Evolutionary conservation across 768 basidiomycete genomes (phyloP), one percentile per base, ranked within the genome.

Genomic region (Hortiboletus flavorubellus): DNA sequence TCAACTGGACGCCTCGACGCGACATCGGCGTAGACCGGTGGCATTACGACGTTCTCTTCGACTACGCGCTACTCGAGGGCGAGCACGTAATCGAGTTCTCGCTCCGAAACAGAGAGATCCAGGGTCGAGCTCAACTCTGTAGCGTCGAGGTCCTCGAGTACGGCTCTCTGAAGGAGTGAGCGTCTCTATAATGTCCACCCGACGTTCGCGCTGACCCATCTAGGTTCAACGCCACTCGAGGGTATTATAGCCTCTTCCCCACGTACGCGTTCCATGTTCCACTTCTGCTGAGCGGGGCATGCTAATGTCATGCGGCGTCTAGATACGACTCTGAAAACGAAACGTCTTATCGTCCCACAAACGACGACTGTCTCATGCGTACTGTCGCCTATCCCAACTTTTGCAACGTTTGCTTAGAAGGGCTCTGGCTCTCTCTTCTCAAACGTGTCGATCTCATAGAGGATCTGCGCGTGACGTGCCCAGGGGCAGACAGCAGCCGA

Each of bases 351-450:
- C 80, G 90, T n/a, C 90, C 90, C 4, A 91, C 89, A 3, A 89
- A 90, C 59, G 84, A 89, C 56, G 86, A 84, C 67, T 91, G 90
- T 65, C 81, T 91, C 45, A 91, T 92, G 90, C 87, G 90, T 40
- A 72, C 74, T 50, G 84, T 89, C 40, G 83, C 79, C 30, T 76
- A 79, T 0, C 84, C 87, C 51, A 80, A 86, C 64, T 87, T 91
- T 66, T 91, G 90, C 76, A 82, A 76, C 59, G 84, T 81, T 48
- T 92, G 90, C 64, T 62, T 80, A 14, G 90, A 91, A 59, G 87
- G 80, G 6, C 80, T 91, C 33, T 91, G 90, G 89, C 70, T 81
- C 45, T 75, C 81, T 16, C 80, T 90, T 21, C 76, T 90, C 8
- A 68, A 70, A 41, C 78, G 78, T 35, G 71, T 91, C 50, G 75